Evolutionary conservation across 1,139 yeast genomes (phyloP), one percentile per base, ranked within the genome.

Genomic region (Scheffersomyces cryptocercus): DNA sequence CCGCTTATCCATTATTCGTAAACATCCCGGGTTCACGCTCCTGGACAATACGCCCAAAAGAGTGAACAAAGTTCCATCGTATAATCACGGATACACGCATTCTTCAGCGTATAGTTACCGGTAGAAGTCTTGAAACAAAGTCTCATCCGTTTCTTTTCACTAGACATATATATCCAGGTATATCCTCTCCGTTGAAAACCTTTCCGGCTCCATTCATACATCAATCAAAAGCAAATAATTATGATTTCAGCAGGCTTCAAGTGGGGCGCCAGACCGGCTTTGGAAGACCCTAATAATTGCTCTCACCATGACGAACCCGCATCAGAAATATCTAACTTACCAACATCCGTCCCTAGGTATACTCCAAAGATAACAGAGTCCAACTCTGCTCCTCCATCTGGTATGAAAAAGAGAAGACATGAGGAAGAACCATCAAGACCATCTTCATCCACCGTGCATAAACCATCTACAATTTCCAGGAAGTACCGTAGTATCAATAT

Each of bases 231-330:
- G 8, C 26, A 20, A 2, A 20, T 8, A 20, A 45, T 24, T 15
- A 54, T 60, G 67, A 61, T 61, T 50, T 59, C 70, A 36, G 62
- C 70, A 28, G 71, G 72, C 10, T 68, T 67, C 47, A 63, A 64
- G 43, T 67, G 72, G 71, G 71, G 71, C 5, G 43, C 56, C 24
- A 58, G 49, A 37, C 44, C 55, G 20, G 44, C 49, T 5, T 29
- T 45, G 5, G 28, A 29, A 10, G 35, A 36, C n/a, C 37, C 32
- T 20, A 29, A 20, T 9, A 24, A 35, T 30, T 26, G 30, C 29
- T 35, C 41, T 28, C 34, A 37, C 30, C 29, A 29, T 9, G n/a
- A 38, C 4, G 31, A 20, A 16, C 36, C 26, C 8, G 37, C 24
- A 28, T 35, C 20, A n/a, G 37, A 35, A 20, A 31, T 31, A 31